Conservation (phyloP, 2,329 filamentous ascomycete genomes). For the Myriosclerotinia curreyana region DNA sequence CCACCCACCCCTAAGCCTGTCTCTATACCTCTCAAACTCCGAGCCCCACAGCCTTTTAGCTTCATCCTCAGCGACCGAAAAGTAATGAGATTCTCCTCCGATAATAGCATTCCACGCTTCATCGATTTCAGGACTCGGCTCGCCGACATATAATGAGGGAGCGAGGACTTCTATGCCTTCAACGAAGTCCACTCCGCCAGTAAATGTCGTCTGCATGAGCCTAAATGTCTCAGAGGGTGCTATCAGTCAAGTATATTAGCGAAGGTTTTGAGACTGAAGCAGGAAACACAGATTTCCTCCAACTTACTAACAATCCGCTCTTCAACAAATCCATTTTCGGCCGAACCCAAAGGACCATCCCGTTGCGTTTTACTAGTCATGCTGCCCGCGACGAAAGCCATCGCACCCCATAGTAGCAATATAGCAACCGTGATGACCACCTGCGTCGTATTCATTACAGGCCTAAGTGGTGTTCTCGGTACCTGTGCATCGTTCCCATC, state of each 20-base stretch:
- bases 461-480: background rate
- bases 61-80: background rate
- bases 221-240: background rate
- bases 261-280: background rate
- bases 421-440: background rate
- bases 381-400: background rate
- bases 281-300: background rate
- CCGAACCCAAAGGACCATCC: background rate
- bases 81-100: background rate
- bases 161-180: background rate
- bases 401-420: background rate
- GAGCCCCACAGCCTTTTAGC: background rate
- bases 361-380: background rate
- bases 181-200: conserved; percentile 1
- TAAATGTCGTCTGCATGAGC: conserved; percentile 1
- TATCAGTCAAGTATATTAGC: background rate
- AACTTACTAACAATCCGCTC: background rate
- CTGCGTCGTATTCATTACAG: background rate
- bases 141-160: background rate
- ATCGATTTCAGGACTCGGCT: background rate
- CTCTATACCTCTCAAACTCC: background rate
- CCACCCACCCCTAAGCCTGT: background rate
- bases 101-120: background rate
- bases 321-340: background rate
- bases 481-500: background rate